Base-by-base conservation (phyloP, 192 early-diverging fungal genomes). In the Mortierella claussenii region DNA sequence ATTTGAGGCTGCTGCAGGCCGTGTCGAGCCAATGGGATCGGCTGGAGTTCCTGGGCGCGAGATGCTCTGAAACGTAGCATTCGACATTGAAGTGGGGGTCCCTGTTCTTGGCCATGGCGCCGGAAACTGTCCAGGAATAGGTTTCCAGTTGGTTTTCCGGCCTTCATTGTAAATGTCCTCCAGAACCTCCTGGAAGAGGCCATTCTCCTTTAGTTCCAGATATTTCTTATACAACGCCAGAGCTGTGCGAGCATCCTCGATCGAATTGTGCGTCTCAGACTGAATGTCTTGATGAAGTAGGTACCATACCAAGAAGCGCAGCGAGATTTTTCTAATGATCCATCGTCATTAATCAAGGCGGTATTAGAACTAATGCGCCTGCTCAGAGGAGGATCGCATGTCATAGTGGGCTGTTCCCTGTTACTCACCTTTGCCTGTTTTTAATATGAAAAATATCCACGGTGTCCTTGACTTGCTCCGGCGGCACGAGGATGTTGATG, bases 271-370 rank as follows among this genome's bases (percentile, higher is more conserved):
- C 12, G 91, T 90, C 1, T 91, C 89, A 7, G 83, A 86, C 69
- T 99, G 97, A 65, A 99, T 97, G 33, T 94, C 89, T 45, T 92
- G 81, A 9, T 85, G 73, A 28, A 93, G 83, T 11, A 99, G 60
- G 78, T 87, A 89, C 96, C 96, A 99, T 2, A 94, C 91, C 52
- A 99, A 80, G 71, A 98, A 99, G 15, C 91, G 84, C 18, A 99
- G 71, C 5, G 96, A 96, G 12, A 98, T 88, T 86, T 93, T 93
- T 37, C 93, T 90, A 69, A 43, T 36, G 11, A 50, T 7, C 46
- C 26, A 40, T 23, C 11, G 26, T 32, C 28, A 44, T 27, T 13
- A 40, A 32, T 42, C 26, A 32, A n/a, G n/a, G n/a, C n/a, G n/a
- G n/a, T n/a, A n/a, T n/a, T n/a, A n/a, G n/a, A n/a, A n/a, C n/a